A percentile compares a stretch with the other conserved stretches of the same genome.
Conservation (phyloP, 176 grass and related monocot species). For the Alloteropsis semialata region DNA sequence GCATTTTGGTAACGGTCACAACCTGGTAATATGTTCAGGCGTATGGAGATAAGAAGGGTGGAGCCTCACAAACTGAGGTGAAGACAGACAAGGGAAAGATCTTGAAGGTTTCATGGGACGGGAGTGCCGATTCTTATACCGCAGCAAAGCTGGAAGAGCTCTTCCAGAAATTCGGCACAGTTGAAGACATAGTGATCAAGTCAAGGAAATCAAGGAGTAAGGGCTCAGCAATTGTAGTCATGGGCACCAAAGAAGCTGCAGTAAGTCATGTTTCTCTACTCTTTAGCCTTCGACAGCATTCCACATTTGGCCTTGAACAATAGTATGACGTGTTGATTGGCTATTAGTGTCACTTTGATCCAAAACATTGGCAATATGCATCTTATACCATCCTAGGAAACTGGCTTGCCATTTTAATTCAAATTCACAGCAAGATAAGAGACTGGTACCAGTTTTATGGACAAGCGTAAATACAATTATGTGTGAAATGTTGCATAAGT, state of each 20-base stretch:
- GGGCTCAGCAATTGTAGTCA: slow-evolving; percentile 75
- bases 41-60: slow-evolving; percentile 36
- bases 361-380: background rate
- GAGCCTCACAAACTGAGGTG: slow-evolving; percentile 3
- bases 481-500: background rate
- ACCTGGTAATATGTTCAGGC: slow-evolving; percentile 28
- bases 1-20: background rate
- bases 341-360: background rate
- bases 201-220: slow-evolving; percentile 71
- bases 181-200: slow-evolving; percentile 83
- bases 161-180: slow-evolving; percentile 72
- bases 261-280: slow-evolving; percentile 47
- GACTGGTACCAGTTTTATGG: background rate
- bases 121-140: slow-evolving; percentile 53
- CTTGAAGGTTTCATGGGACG: slow-evolving; percentile 94
- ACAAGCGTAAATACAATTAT: background rate
- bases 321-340: background rate
- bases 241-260: slow-evolving; percentile 74
- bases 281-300: background rate
- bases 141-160: slow-evolving; percentile 61
- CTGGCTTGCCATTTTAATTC: background rate
- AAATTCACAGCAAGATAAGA: background rate
- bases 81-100: slow-evolving; percentile 60
- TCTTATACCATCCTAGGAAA: background rate
- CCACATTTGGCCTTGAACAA: background rate